These are phyloP conservation scores for Ceriops tagal DNA, from an alignment of 345 rosid genomes.

Conservation along the genomic window DNA sequence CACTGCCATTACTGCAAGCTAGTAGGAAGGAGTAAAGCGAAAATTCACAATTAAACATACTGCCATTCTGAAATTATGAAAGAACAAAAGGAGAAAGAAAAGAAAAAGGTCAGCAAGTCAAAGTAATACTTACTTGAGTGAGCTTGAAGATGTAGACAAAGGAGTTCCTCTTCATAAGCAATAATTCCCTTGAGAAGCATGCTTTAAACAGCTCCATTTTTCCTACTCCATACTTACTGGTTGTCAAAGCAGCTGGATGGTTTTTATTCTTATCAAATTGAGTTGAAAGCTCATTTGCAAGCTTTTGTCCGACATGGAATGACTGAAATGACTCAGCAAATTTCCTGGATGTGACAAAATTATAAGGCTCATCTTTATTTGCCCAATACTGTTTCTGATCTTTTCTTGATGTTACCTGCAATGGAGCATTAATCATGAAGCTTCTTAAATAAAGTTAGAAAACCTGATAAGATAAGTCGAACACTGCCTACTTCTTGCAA, in stretches of 20 bases:
- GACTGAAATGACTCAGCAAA: slow-evolving; percentile 52
- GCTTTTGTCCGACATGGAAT: slow-evolving; percentile 35
- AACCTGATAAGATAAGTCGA: neutral
- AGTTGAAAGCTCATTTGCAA: slow-evolving; percentile 37
- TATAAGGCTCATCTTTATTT: slow-evolving; percentile 39
- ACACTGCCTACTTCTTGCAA: slow-evolving; percentile 54
- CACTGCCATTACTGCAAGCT: slow-evolving; percentile 26
- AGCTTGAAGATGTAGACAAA: slow-evolving; percentile 51
- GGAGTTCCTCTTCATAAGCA: slow-evolving; percentile 61
- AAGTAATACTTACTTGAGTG: slow-evolving; percentile 36
- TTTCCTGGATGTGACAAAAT: slow-evolving; percentile 39
- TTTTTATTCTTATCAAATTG: slow-evolving; percentile 48
- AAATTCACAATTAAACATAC: neutral
- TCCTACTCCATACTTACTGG: slow-evolving; percentile 41
- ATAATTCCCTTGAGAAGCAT: slow-evolving; percentile 44
- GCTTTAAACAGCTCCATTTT: slow-evolving; percentile 50
- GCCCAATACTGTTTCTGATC: slow-evolving; percentile 73
- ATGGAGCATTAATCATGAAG: slow-evolving; percentile 1
- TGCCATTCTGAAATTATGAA: neutral
- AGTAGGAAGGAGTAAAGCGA: neutral
- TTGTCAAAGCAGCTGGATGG: slow-evolving; percentile 59
- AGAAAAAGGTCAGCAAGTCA: neutral
- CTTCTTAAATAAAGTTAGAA: neutral
- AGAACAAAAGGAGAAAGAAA: neutral
- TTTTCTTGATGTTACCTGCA: slow-evolving; percentile 66